Evolutionary conservation across 2,329 filamentous ascomycete species (phyloP), one percentile per base, ranked within the genome.

Genomic region (Camillea tinctor): DNA sequence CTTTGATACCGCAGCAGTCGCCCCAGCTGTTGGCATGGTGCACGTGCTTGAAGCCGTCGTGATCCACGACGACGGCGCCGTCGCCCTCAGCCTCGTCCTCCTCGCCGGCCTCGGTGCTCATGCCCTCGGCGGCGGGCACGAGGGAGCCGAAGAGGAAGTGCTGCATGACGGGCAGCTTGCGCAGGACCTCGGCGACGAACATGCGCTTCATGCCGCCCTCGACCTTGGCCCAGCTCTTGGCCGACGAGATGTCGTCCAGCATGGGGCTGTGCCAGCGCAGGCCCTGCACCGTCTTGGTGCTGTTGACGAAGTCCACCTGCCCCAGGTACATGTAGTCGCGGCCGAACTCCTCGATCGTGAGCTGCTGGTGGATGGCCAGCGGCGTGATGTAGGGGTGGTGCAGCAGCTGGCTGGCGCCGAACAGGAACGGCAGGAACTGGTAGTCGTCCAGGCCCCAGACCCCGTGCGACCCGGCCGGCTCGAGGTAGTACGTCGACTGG

Each of bases 401-500:
- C 17, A 95, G 81, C 19, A 97, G 84, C 76, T 99, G 96, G 22
- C 93, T 89, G 40, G 95, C 93, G 20, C 95, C 95, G 65, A 98
- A 96, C 13, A 99, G 84, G 73, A 98, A 99, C 0, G 96, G 95
- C 1, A 97, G 80, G 77, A 99, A 99, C 67, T 96, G 93, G 77
- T 99, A 97, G 75, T 99, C 95, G 71, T 99, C 95, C 1, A 99
- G 80, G 19, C 95, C 95, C 95, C 95, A 99, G 22, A 99, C 95
- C 49, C 95, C 95, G 74, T 99, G 95, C 0, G 94, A 97, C 15
- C 95, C 95, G 0, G 95, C 95, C 1, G 95, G 95, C 72, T 99
- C 95, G 55, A 99, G 88, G 72, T 99, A 99, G 77, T 99, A 99
- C 2, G 92, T 92, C 64, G 87, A 88, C 75, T 99, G 95, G 17